A percentile compares a stretch with the other conserved stretches of the same genome.
Conservation (phyloP, 2,329 filamentous ascomycete genomes). For the Ilyonectria mors-panacis region DNA sequence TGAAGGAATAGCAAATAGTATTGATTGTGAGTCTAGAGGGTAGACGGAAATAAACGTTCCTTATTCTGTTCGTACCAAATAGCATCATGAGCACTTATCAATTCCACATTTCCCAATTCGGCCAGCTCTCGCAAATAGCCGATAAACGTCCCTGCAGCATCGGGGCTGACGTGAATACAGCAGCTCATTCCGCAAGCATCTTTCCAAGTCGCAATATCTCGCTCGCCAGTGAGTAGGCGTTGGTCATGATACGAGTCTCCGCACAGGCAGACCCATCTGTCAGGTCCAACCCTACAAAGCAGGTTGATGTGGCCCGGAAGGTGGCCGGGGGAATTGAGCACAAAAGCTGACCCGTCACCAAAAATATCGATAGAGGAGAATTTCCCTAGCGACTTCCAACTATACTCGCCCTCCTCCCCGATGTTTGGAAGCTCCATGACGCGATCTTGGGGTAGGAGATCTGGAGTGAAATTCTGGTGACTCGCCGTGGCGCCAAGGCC, state of each 20-base stretch:
- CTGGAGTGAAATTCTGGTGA: background rate
- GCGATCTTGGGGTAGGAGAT: background rate
- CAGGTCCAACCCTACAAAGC: background rate
- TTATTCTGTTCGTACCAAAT: background rate
- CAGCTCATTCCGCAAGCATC: background rate
- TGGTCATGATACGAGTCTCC: background rate
- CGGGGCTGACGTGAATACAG: background rate
- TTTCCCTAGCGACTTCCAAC: background rate
- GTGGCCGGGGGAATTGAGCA: background rate
- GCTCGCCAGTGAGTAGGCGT: background rate
- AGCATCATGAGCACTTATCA: background rate
- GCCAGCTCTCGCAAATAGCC: background rate
- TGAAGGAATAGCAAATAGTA: background rate
- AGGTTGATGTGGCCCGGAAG: background rate
- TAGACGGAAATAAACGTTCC: background rate
- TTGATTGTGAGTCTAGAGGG: background rate
- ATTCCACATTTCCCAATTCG: background rate
- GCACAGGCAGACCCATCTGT: background rate
- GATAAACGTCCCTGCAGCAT: background rate
- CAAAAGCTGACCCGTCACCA: background rate
- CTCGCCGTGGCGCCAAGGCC: background rate
- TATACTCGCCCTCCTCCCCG: background rate
- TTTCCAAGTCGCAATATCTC: background rate
- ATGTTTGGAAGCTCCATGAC: background rate
- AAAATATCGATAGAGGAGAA: background rate